phyloP scores from a whole-genome alignment of 176 grass and related monocot species.

The Bonia amplexicaulis region DNA sequence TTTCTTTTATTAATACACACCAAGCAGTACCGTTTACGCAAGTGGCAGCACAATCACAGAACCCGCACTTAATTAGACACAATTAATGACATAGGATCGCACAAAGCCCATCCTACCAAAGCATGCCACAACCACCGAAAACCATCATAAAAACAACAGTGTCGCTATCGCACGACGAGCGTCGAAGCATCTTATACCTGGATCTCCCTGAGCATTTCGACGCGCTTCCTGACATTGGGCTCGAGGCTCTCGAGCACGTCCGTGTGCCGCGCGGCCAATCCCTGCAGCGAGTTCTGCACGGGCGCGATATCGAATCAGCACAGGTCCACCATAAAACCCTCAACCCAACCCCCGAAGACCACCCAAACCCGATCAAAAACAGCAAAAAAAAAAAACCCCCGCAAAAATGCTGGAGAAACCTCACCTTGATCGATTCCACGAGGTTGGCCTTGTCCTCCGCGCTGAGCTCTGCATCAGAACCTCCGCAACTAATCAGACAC shows the following conservation, averaged over 20 bases:
- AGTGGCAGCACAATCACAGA: neutral
- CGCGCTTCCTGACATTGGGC: slow-evolving; percentile 81
- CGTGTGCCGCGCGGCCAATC: slow-evolving; percentile 57
- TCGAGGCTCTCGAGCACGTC: slow-evolving; percentile 62
- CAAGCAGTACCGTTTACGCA: neutral
- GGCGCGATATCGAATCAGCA: slow-evolving; percentile 1
- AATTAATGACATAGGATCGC: slow-evolving; percentile 6
- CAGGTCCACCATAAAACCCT: neutral
- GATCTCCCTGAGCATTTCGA: slow-evolving; percentile 65
- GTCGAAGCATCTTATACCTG: slow-evolving; percentile 43
- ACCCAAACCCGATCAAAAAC: neutral
- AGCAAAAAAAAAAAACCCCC: neutral
- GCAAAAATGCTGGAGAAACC: neutral
- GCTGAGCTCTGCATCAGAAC: slow-evolving; percentile 51
- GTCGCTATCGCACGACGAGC: no score
- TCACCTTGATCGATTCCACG: slow-evolving; percentile 66
- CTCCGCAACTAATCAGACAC: slow-evolving; percentile 7
- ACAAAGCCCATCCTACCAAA: neutral
- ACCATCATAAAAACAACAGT: neutral
- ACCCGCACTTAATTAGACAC: neutral
- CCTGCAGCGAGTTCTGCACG: slow-evolving; percentile 65
- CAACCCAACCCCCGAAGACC: neutral
- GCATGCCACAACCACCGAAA: neutral
- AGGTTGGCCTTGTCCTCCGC: slow-evolving; percentile 64
- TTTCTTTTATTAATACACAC: neutral